Evolutionary conservation across 2,329 filamentous ascomycete species (phyloP).

Genomic region (Aspergillus eucalypticola): DNA sequence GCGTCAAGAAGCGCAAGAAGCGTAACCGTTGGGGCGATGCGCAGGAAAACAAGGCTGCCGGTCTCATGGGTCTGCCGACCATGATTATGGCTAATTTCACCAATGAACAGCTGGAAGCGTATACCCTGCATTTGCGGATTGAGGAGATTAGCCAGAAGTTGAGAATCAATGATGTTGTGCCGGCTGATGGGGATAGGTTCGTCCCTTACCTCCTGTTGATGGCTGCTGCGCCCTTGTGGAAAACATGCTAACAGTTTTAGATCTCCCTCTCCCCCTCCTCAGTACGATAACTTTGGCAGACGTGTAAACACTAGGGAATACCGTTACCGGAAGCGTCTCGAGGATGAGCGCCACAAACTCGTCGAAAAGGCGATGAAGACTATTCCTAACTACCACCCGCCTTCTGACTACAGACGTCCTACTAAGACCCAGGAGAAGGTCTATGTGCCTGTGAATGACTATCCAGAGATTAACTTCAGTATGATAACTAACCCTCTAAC

Average conservation of each 20-base stretch:
- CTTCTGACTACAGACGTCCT: constrained; percentile 95
- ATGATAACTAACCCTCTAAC: constrained; percentile 99
- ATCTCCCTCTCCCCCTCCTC: constrained; percentile 90
- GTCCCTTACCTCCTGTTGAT: constrained; percentile 31
- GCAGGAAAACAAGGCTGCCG: constrained; percentile 96
- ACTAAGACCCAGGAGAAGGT: constrained; percentile 99
- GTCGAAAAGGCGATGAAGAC: constrained; percentile 99
- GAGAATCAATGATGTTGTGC: constrained; percentile 97
- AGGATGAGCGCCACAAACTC: constrained; percentile 98
- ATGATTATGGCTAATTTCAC: constrained; percentile 98
- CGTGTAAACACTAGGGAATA: constrained; percentile 99
- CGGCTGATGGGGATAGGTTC: constrained; percentile 91
- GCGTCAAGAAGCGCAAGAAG: constrained; percentile 90
- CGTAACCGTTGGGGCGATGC: constrained; percentile 98
- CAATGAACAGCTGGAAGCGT: constrained; percentile 95
- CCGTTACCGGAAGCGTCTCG: constrained; percentile 94
- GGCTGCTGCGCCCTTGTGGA: no score
- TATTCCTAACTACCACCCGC: constrained; percentile 98
- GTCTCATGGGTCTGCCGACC: constrained; percentile 94
- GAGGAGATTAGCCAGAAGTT: constrained; percentile 99
- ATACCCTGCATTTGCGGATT: constrained; percentile 92
- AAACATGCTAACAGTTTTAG: constrained; percentile 49
- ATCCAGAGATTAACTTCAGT: constrained; percentile 99
- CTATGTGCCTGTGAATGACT: constrained; percentile 99
- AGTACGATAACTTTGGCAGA: constrained; percentile 98